Evolutionary conservation across 2,329 filamentous ascomycete species (phyloP).

Genomic region (Madurella mycetomatis): DNA sequence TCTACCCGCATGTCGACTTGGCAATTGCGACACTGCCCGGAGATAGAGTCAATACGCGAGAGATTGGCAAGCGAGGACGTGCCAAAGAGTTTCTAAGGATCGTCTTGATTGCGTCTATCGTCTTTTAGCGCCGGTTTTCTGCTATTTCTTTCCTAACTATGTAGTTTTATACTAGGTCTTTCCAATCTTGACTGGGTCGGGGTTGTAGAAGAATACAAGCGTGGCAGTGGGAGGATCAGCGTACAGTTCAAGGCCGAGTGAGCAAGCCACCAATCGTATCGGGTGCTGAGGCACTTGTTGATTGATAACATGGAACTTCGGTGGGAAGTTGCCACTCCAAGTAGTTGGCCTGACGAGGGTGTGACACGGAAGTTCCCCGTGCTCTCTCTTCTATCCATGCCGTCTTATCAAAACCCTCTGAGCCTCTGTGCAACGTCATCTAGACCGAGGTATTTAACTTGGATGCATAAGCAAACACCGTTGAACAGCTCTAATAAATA

Average conservation of each 20-base stretch:
- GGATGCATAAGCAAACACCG: too few species aligned
- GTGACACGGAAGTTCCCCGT: too few species aligned
- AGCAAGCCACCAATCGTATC: too few species aligned
- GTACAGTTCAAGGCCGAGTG: constrained; percentile 11
- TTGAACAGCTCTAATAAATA: too few species aligned
- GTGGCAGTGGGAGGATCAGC: constrained; percentile 16
- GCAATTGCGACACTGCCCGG: constrained; percentile 26
- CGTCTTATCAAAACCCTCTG: too few species aligned
- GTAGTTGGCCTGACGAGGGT: too few species aligned
- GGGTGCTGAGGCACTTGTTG: too few species aligned
- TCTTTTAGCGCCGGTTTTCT: not conserved
- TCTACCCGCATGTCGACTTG: constrained; percentile 32
- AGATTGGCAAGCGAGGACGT: constrained; percentile 27
- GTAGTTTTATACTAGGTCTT: constrained; percentile 11
- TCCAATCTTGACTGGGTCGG: constrained; percentile 7
- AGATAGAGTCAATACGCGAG: constrained; percentile 21
- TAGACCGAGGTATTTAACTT: too few species aligned
- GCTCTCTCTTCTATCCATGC: too few species aligned
- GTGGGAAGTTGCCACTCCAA: too few species aligned
- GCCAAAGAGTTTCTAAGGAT: not conserved
- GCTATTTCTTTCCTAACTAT: not conserved
- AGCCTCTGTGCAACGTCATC: too few species aligned
- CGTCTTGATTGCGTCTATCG: constrained; percentile 12
- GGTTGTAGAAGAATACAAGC: constrained; percentile 11
- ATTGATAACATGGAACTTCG: too few species aligned